A percentile compares a stretch with the other conserved stretches of the same genome.
Evolutionary conservation across 371 early-diverging fungal species (phyloP).

Genomic region (Mucor mucedo): DNA sequence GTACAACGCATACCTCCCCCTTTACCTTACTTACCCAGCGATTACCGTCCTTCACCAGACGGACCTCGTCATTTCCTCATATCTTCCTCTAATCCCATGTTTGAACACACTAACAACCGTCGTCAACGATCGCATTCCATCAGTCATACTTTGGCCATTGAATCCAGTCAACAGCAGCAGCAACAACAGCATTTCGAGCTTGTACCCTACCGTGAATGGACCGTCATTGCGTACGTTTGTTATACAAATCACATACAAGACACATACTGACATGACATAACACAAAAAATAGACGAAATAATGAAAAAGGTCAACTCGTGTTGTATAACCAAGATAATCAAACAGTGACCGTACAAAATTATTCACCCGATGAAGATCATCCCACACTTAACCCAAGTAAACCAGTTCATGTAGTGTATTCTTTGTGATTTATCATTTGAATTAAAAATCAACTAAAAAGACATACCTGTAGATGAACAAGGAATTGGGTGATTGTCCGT

Average conservation of each 20-base stretch:
- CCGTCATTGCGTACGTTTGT: slow-evolving; percentile 52
- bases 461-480: neutral
- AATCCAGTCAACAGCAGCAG: neutral
- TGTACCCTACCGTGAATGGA: slow-evolving; percentile 62
- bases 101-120: neutral
- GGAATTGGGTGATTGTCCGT: slow-evolving; percentile 31
- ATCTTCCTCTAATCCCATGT: neutral
- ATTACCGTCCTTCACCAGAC: slow-evolving; percentile 43
- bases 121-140: slow-evolving; percentile 39
- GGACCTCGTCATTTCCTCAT: slow-evolving; percentile 42
- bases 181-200: slow-evolving; percentile 40
- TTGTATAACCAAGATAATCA: slow-evolving; percentile 52
- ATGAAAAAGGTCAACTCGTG: slow-evolving; percentile 50
- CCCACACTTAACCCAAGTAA: neutral
- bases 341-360: slow-evolving; percentile 44
- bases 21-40: slow-evolving; percentile 49
- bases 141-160: slow-evolving; percentile 28
- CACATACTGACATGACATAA: neutral
- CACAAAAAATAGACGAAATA: slow-evolving; percentile 46
- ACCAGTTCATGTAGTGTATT: slow-evolving; percentile 10
- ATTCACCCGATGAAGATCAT: slow-evolving; percentile 24
- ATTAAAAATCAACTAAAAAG: neutral
- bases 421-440: neutral
- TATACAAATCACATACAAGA: neutral
- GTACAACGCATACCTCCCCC: slow-evolving; percentile 48